Evolutionary conservation across 2,329 filamentous ascomycete species (phyloP).

Genomic region (Colletotrichum sp.): DNA sequence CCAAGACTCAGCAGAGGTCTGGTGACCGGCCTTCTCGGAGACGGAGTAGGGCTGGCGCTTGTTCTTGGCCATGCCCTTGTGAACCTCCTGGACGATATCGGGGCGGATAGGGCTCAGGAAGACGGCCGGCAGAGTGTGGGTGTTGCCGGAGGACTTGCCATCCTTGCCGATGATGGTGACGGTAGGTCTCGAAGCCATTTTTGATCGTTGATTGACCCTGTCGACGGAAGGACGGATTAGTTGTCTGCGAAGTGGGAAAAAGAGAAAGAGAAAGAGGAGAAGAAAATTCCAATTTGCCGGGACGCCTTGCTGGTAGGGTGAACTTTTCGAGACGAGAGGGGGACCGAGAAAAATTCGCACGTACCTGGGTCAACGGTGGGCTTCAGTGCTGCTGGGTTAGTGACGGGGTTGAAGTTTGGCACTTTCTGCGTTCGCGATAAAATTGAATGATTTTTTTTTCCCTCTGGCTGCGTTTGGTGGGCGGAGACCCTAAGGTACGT

Average conservation of each 20-base stretch:
- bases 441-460: constrained; percentile 39
- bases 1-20: constrained; percentile 99
- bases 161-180: constrained; percentile 97
- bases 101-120: constrained; percentile 97
- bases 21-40: constrained; percentile 99
- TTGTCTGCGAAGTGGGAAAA: constrained; percentile 9
- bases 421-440: constrained; percentile 35
- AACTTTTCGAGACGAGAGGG: not conserved
- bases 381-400: constrained; percentile 25
- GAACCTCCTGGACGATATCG: constrained; percentile 98
- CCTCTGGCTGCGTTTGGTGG: constrained; percentile 36
- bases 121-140: constrained; percentile 92
- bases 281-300: not conserved
- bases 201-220: constrained; percentile 29
- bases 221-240: constrained; percentile 13
- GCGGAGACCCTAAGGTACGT: constrained; percentile 42
- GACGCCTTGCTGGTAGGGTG: constrained; percentile 9
- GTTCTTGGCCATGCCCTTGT: constrained; percentile 99
- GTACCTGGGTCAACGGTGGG: constrained; percentile 46
- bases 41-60: constrained; percentile 99
- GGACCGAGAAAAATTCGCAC: constrained; percentile 11
- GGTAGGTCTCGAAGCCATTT: constrained; percentile 95
- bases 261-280: not conserved
- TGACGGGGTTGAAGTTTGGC: constrained; percentile 36
- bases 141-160: constrained; percentile 88